These are phyloP conservation scores for Fusarium avenaceum DNA, from an alignment of 2,329 filamentous ascomycete species.

Conservation along the genomic window DNA sequence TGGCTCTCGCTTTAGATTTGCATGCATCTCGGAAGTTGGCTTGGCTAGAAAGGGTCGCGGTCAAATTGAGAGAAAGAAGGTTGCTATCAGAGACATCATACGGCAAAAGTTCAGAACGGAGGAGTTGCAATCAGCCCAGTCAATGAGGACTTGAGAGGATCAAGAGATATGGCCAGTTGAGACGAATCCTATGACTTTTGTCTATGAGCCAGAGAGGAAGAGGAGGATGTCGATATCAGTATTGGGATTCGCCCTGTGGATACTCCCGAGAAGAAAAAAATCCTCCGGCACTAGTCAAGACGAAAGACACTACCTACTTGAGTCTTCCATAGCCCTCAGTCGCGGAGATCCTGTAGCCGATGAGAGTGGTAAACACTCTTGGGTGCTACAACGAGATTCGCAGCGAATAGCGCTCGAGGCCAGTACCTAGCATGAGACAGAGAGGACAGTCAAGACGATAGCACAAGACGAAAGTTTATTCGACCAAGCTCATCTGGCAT, in stretches of 20 bases:
- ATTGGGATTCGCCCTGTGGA: slow-evolving; percentile 49
- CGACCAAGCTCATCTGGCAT: slow-evolving; percentile 62
- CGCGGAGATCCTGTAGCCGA: slow-evolving; percentile 60
- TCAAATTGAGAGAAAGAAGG: slow-evolving; percentile 47
- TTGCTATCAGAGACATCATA: slow-evolving; percentile 43
- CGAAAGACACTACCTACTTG: slow-evolving; percentile 50
- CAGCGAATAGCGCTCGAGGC: slow-evolving; percentile 72
- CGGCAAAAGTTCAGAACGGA: slow-evolving; percentile 45
- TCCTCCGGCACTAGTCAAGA: slow-evolving; percentile 52
- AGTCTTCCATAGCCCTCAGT: slow-evolving; percentile 63
- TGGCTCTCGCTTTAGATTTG: slow-evolving; percentile 40
- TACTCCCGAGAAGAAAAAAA: slow-evolving; percentile 50
- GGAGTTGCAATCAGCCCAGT: slow-evolving; percentile 41
- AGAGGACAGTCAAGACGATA: slow-evolving; percentile 73
- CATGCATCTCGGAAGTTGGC: slow-evolving; percentile 46
- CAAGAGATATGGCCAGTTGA: slow-evolving; percentile 45
- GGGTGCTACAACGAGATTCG: slow-evolving; percentile 67
- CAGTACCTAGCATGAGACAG: slow-evolving; percentile 73
- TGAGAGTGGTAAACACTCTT: slow-evolving; percentile 56
- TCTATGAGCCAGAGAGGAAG: slow-evolving; percentile 43
- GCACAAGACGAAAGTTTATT: slow-evolving; percentile 70
- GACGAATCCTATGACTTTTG: slow-evolving; percentile 38
- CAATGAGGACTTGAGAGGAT: slow-evolving; percentile 43
- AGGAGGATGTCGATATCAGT: slow-evolving; percentile 47
- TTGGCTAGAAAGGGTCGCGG: slow-evolving; percentile 48